phyloP scores from a whole-genome alignment of 192 early-diverging fungal species.

The Rhizophagus sp. region DNA sequence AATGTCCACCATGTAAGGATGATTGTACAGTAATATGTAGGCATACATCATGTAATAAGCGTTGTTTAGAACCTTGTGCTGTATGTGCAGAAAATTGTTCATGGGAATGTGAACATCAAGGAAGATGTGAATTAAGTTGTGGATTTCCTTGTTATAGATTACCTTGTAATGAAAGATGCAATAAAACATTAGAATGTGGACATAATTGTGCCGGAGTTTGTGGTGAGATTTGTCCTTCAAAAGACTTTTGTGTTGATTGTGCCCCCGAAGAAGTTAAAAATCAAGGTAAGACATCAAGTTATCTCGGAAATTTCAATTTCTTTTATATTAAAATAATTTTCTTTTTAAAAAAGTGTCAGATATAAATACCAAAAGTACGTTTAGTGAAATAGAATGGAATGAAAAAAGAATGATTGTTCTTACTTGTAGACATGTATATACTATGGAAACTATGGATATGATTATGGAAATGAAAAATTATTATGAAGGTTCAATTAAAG shows the following conservation, averaged over 20 bases:
- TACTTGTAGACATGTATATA: conserved; percentile 53
- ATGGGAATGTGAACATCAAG: conserved; percentile 57
- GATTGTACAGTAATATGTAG: conserved; percentile 41
- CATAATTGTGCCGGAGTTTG: conserved; percentile 55
- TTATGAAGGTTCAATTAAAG: conserved; percentile 32
- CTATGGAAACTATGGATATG: conserved; percentile 53
- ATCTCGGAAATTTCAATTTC: background rate
- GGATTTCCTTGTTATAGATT: conserved; percentile 58
- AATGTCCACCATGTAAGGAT: conserved; percentile 42
- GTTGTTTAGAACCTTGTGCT: conserved; percentile 43
- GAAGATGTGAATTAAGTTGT: conserved; percentile 49
- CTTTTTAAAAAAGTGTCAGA: no score
- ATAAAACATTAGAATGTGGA: conserved; percentile 43
- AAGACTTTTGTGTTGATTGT: conserved; percentile 40
- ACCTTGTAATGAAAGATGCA: conserved; percentile 57
- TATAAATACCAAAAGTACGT: no score
- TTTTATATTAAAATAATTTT: no score
- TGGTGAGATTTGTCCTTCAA: conserved; percentile 42
- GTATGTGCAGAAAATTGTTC: conserved; percentile 49
- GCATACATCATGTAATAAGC: conserved; percentile 41
- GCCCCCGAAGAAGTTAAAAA: conserved; percentile 33
- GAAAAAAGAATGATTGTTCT: conserved; percentile 49
- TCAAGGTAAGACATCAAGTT: background rate
- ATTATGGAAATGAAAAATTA: conserved; percentile 43
- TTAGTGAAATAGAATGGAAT: conserved; percentile 35